phyloP scores from a whole-genome alignment of 2,329 filamentous ascomycete genomes.

The Westerdykella sp. region DNA sequence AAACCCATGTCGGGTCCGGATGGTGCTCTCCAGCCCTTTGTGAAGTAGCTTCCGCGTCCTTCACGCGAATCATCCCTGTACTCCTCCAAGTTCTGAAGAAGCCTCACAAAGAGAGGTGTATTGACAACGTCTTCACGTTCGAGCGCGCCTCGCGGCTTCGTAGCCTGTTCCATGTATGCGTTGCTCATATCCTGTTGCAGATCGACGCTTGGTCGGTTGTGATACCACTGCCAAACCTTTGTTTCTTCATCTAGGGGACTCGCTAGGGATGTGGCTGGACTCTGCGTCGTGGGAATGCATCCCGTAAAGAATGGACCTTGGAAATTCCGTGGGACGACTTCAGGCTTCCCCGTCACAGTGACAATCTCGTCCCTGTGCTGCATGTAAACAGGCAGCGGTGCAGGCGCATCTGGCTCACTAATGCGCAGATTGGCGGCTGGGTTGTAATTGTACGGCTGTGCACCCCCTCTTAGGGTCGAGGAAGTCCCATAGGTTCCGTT shows the following conservation, averaged over 20 bases:
- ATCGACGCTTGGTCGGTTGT: conserved; percentile 20
- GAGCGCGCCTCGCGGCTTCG: conserved; percentile 9
- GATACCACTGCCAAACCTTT: conserved; percentile 40
- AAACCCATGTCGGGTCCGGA: too few species aligned
- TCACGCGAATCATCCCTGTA: conserved; percentile 32
- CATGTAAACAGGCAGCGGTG: background rate
- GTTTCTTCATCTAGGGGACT: conserved; percentile 25
- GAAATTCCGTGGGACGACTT: conserved; percentile 31
- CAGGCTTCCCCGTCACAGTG: conserved; percentile 19
- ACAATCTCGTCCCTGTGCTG: conserved; percentile 14
- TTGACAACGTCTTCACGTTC: conserved; percentile 11
- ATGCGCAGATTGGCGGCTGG: background rate
- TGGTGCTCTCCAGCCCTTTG: conserved; percentile 25
- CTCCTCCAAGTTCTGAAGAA: conserved; percentile 39
- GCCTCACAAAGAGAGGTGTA: conserved; percentile 36
- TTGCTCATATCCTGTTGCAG: conserved; percentile 23
- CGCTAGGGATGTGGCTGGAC: conserved; percentile 20
- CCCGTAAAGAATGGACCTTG: conserved; percentile 35
- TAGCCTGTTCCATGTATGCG: conserved; percentile 17
- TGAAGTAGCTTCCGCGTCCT: conserved; percentile 36
- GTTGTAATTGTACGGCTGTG: conserved; percentile 9
- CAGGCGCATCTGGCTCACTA: conserved; percentile 2
- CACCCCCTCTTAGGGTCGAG: conserved; percentile 15
- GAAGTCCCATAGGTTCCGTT: conserved; percentile 10
- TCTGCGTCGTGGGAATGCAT: conserved; percentile 21